These are phyloP conservation scores for Nicotiana paniculata DNA, from an alignment of 257 asterid genomes.

Conservation along the genomic window DNA sequence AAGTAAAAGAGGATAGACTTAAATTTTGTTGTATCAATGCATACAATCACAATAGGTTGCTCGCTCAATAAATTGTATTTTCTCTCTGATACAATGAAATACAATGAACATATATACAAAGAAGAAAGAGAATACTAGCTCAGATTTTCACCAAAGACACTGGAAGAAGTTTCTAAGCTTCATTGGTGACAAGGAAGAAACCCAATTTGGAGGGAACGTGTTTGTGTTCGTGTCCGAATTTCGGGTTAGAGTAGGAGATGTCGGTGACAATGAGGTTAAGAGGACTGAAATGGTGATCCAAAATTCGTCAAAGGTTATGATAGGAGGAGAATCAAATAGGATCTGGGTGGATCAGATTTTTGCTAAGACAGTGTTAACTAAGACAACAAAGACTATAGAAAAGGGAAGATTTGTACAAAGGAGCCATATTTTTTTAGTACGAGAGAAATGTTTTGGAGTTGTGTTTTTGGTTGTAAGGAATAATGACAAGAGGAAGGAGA, in stretches of 20 bases:
- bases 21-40: too few relatives aligned
- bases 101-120: too few relatives aligned
- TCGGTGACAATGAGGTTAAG: constrained; percentile 22
- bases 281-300: constrained; percentile 26
- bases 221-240: neutral
- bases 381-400: neutral
- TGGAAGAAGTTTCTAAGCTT: constrained; percentile 15
- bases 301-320: constrained; percentile 26
- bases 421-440: constrained; percentile 10
- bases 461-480: neutral
- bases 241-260: neutral
- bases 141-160: constrained; percentile 22
- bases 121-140: too few relatives aligned
- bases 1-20: too few relatives aligned
- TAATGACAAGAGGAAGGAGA: neutral
- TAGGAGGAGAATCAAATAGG: constrained; percentile 26
- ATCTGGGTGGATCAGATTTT: constrained; percentile 23
- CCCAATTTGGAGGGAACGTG: constrained; percentile 13
- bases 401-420: neutral
- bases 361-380: constrained; percentile 1
- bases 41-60: too few relatives aligned
- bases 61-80: too few relatives aligned
- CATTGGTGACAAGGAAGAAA: constrained; percentile 25
- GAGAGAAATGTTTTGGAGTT: neutral
- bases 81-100: too few relatives aligned